Base-by-base conservation (phyloP, 2,329 filamentous ascomycete genomes). In the Xylariomycetidae sp. region DNA sequence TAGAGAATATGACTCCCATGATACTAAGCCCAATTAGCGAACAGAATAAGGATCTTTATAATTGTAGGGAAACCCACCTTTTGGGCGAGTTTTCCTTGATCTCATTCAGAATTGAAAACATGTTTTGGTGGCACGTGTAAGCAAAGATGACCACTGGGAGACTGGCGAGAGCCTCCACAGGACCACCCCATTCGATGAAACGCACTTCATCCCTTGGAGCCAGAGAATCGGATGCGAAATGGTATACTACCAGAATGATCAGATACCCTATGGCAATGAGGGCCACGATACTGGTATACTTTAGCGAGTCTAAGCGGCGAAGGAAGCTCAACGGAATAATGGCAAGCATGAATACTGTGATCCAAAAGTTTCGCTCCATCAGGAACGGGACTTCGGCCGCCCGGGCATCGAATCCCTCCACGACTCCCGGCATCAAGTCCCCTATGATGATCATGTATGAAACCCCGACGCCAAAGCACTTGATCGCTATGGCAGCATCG, bases 91-190 rank as follows among this genome's bases (percentile, higher is more conserved):
- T 88, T 56, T 95, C 82, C 38, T 78, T 74, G 46, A 98, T 88
- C 63, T 98, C 92, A 53, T 98, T 98, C 27, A 98, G 67, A 46
- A 98, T 94, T 9, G 90, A 95, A 59, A 98, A 98, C 92, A 98
- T 98, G 58, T 98, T 98, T 55, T 98, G 92, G 61, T 98, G 92
- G 58, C 92, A 98, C 2, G 92, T 98, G 59, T 97, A 98, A n/a
- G 90, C 92, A 69, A 98, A 98, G 3, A 98, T 87, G 36, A 97
- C 89, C 33, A 98, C 88, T 0, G 92, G 92, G 44, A 98, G 78
- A 42, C 85, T 89, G 48, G 87, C 88, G 33, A 98, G 69, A 6
- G 85, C 81, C 22, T 84, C 76, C 8, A 94, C 70, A 3, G 86
- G 72, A 6, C 90, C 87, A 27, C 80, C 82, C 82, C 88, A 95